These are phyloP conservation scores for Polygonum aviculare DNA, from an alignment of 148 eudicot genomes.

Conservation along the genomic window DNA sequence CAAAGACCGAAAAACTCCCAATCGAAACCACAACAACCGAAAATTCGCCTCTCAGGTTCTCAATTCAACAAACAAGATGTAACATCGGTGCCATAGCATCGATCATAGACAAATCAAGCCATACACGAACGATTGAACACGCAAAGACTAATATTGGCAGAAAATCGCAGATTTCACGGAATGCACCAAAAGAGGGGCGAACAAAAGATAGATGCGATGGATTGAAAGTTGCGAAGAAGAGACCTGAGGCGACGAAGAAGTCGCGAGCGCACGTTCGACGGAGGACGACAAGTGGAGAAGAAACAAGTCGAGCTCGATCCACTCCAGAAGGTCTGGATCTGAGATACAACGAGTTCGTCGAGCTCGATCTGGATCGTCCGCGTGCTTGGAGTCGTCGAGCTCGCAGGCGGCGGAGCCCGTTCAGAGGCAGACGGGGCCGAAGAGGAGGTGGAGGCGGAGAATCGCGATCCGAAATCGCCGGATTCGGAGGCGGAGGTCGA, in stretches of 20 bases:
- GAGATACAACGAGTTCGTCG: too few relatives aligned
- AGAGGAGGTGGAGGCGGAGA: too few relatives aligned
- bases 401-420: too few relatives aligned
- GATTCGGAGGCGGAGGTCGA: too few relatives aligned
- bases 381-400: too few relatives aligned
- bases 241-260: background rate
- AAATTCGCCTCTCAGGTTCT: background rate
- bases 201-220: background rate
- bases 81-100: background rate
- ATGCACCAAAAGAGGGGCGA: constrained; percentile 6
- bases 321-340: too few relatives aligned
- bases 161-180: background rate
- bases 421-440: too few relatives aligned
- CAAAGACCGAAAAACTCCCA: background rate
- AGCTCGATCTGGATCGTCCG: too few relatives aligned
- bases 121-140: background rate
- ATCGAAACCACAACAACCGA: background rate
- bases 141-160: background rate
- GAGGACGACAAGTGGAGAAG: background rate
- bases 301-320: too few relatives aligned
- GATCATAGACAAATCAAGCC: background rate
- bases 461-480: too few relatives aligned
- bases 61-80: background rate
- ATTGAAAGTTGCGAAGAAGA: background rate
- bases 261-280: background rate